A percentile compares a stretch with the other conserved stretches of the same genome.
These are phyloP conservation scores for Penicillium canescens DNA, from an alignment of 495 filamentous ascomycete species.

Conservation along the genomic window DNA sequence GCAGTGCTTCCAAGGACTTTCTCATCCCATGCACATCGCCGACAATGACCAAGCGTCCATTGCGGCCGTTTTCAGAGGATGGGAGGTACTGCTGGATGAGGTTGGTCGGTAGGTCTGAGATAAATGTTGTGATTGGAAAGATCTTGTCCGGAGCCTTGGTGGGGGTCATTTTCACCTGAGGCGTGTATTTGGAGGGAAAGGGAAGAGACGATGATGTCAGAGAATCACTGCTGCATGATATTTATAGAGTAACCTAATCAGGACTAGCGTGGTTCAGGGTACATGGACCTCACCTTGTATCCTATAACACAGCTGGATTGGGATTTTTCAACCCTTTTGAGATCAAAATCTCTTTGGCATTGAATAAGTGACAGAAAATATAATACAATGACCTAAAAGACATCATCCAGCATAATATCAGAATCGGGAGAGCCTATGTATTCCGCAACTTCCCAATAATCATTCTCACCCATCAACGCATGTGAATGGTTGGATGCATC, in stretches of 20 bases:
- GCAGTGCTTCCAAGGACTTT: conserved; percentile 19
- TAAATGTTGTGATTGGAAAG: conserved; percentile 21
- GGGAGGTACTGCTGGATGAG: conserved; percentile 4
- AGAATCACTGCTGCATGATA: too few relatives aligned
- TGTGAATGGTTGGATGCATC: too few relatives aligned
- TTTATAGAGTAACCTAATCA: too few relatives aligned
- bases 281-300: too few relatives aligned
- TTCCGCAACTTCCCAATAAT: not conserved
- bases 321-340: too few relatives aligned
- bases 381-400: not conserved
- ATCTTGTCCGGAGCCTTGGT: conserved; percentile 9
- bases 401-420: not conserved
- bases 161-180: not conserved
- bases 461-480: too few relatives aligned
- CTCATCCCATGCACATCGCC: conserved; percentile 26
- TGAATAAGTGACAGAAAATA: not conserved
- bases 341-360: too few relatives aligned
- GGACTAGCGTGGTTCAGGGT: too few relatives aligned
- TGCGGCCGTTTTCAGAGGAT: conserved; percentile 7
- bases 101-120: conserved; percentile 19
- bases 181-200: not conserved
- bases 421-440: not conserved
- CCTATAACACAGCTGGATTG: too few relatives aligned
- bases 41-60: conserved; percentile 18
- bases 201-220: too few relatives aligned